These are phyloP conservation scores for Penicillium cataractarum DNA, from an alignment of 495 filamentous ascomycete species.

Conservation along the genomic window DNA sequence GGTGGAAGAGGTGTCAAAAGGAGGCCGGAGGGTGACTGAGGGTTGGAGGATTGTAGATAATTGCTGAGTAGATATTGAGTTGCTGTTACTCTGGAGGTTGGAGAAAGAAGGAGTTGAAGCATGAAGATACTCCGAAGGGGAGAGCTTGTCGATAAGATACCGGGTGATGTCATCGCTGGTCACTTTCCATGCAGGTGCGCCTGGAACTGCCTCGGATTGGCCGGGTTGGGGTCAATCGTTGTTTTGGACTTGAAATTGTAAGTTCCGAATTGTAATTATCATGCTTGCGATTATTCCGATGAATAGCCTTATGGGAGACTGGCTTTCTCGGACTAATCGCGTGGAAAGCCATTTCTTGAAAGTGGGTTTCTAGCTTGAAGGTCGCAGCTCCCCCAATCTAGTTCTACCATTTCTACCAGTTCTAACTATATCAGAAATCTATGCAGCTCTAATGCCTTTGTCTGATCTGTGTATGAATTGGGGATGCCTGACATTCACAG, in stretches of 20 bases:
- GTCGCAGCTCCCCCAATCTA: not conserved
- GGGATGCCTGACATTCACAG: not conserved
- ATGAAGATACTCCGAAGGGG: no score
- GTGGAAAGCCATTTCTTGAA: no score
- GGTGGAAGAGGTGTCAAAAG: no score
- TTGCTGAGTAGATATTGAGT: not conserved
- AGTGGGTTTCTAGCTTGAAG: not conserved
- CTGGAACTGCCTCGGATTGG: not conserved
- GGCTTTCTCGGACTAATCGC: no score
- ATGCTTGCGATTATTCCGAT: not conserved
- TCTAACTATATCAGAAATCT: no score
- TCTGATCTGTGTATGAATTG: not conserved
- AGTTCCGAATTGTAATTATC: not conserved
- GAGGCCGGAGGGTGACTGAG: not conserved
- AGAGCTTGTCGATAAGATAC: slow-evolving; percentile 8
- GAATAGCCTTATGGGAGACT: not conserved
- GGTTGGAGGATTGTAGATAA: not conserved
- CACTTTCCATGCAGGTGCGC: slow-evolving; percentile 1
- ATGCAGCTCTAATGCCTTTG: not conserved
- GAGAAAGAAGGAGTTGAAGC: not conserved
- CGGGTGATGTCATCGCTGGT: slow-evolving; percentile 7
- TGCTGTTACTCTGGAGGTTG: not conserved
- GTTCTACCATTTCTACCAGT: not conserved
- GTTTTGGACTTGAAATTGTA: not conserved
- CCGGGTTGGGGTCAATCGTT: not conserved